Evolutionary conservation across 2,329 filamentous ascomycete genomes (phyloP), one percentile per base, ranked within the genome.

Genomic region (Eutypa lata): DNA sequence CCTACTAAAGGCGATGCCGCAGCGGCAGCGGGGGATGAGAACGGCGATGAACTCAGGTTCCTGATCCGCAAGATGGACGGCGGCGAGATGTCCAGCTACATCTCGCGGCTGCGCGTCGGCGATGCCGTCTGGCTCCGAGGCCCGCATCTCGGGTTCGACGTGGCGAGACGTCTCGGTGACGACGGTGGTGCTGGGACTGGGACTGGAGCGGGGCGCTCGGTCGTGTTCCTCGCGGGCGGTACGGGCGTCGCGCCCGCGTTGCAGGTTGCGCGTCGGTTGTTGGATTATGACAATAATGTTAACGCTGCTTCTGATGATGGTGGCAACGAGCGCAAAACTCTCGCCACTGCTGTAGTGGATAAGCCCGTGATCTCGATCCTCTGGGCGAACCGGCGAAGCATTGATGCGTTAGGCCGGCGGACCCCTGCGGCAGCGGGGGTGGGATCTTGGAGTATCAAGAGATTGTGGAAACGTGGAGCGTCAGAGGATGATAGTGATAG

Each of bases 161-260:
- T 83, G 3, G 47, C 48, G 10, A 59, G 59, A 44, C 59, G 75
- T 13, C 58, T 75, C 7, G 71, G 71, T 7, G 53, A 14, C 10
- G 49, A 19, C 10, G 52, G 53, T 21, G 28, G 16, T 5, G 53
- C 33, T 18, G 48, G 3, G 4, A 65, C 65, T 19, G 70, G 79
- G 52, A 76, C 82, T 24, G 69, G 43, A 35, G 21, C 26, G 4
- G 64, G 63, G n/a, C 65, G 73, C 48, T 75, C 81, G 54, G 77
- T 97, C 2, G 76, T 97, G 2, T 96, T 97, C 65, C 74, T 97
- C 21, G 94, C 92, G 1, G 94, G 92, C 2, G 94, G 94, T 0
- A 99, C 94, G 0, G 93, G 94, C 1, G 89, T 99, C 61, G 91
- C 91, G 16, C 90, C 93, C 0, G 94, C 92, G 7, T 72, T 97